A percentile compares a stretch with the other conserved stretches of the same genome.
Evolutionary conservation across 371 early-diverging fungal species (phyloP).

Genomic region (Mortierella polycephala): DNA sequence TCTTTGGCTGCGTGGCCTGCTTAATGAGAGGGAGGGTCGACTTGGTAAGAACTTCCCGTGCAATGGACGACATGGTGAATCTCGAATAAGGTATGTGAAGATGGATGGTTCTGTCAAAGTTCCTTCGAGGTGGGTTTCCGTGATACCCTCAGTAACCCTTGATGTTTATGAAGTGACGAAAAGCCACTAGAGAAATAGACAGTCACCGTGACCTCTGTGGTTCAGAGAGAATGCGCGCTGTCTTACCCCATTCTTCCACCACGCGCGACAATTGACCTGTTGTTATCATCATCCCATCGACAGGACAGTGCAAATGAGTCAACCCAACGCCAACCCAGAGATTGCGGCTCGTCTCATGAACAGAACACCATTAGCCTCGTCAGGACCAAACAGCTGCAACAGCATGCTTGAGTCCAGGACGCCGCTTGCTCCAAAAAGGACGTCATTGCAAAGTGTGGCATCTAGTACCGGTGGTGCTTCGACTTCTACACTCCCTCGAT

Average conservation of each 20-base stretch:
- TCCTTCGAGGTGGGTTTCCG: no score
- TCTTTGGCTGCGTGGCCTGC: conserved; percentile 44
- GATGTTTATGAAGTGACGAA: no score
- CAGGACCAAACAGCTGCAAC: conserved; percentile 5
- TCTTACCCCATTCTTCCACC: not conserved
- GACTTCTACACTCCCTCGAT: conserved; percentile 5
- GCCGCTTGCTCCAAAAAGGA: conserved; percentile 30
- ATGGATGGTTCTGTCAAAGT: not conserved
- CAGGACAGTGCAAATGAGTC: conserved; percentile 19
- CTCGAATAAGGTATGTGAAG: not conserved
- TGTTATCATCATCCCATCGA: not conserved
- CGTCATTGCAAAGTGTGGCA: not conserved
- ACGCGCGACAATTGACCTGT: not conserved
- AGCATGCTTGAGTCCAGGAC: conserved; percentile 21
- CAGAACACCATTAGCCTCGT: conserved; percentile 3
- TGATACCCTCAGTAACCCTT: no score
- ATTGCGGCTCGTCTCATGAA: conserved; percentile 36
- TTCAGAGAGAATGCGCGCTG: no score
- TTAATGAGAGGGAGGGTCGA: conserved; percentile 46
- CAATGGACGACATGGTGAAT: conserved; percentile 47
- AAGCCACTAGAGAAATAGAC: no score
- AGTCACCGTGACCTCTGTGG: no score
- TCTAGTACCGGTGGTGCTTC: not conserved
- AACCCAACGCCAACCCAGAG: conserved; percentile 29
- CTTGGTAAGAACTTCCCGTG: conserved; percentile 54